Percentiles rank a stretch among this genome's conserved stretches.
Evolutionary conservation across 257 asterid genomes (phyloP).

Genomic region (Solanum ossicruentum): DNA sequence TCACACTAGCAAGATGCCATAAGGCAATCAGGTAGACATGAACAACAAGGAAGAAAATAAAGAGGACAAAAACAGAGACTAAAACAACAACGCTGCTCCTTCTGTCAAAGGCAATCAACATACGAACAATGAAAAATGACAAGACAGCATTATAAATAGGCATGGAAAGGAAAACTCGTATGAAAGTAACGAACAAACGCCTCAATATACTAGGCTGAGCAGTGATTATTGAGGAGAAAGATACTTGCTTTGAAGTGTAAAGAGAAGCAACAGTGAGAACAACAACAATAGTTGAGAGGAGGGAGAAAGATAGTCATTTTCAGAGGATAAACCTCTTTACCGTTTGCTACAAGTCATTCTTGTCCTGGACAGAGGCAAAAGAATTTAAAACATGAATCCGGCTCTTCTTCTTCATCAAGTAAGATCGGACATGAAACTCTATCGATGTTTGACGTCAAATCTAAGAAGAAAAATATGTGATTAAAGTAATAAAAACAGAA

Average conservation of each 20-base stretch:
- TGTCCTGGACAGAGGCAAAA: too few relatives aligned
- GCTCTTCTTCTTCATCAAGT: too few relatives aligned
- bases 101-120: conserved; percentile 44
- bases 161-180: conserved; percentile 69
- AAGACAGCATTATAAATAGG: conserved; percentile 46
- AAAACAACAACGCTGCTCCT: conserved; percentile 25
- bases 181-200: conserved; percentile 65
- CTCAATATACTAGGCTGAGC: conserved; percentile 68
- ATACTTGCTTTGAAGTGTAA: conserved; percentile 73
- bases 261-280: conserved; percentile 89
- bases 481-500: too few relatives aligned
- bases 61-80: conserved; percentile 36
- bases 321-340: too few relatives aligned
- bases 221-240: conserved; percentile 52
- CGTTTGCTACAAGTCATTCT: too few relatives aligned
- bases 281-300: conserved; percentile 83
- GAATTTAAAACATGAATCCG: too few relatives aligned
- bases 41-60: conserved; percentile 48
- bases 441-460: too few relatives aligned
- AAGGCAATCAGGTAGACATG: conserved; percentile 78
- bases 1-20: conserved; percentile 93
- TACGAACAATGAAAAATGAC: conserved; percentile 42
- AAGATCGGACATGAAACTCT: too few relatives aligned
- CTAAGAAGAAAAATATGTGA: too few relatives aligned
- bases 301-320: conserved; percentile 29